Conservation (phyloP, 257 asterid genomes). For the Ballota nigra region DNA sequence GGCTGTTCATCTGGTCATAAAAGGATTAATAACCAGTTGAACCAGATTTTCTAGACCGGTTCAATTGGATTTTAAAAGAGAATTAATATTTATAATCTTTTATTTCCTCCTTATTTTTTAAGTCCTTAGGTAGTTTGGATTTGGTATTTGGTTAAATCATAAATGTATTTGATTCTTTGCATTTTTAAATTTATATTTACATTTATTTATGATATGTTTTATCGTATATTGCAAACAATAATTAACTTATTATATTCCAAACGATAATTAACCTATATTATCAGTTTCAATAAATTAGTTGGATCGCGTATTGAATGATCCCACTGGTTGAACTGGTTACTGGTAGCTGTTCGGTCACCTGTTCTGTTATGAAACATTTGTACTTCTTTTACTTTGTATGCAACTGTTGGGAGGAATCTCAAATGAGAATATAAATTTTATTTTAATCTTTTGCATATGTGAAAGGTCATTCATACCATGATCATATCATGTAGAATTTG, state of each 20-base stretch:
- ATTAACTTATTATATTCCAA: background rate
- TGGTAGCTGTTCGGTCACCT: background rate
- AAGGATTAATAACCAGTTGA: background rate
- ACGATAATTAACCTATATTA: background rate
- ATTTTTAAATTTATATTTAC: background rate
- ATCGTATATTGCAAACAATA: background rate
- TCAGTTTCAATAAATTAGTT: background rate
- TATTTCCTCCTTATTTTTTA: background rate
- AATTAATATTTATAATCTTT: background rate
- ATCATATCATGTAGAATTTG: background rate
- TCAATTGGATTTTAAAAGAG: background rate
- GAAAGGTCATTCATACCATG: no score
- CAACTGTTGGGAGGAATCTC: background rate
- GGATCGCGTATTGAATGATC: background rate
- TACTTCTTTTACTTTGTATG: background rate
- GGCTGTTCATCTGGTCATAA: background rate
- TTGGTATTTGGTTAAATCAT: background rate
- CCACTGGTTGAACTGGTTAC: background rate
- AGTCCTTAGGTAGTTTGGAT: background rate
- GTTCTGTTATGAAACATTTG: background rate
- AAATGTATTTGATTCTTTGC: background rate
- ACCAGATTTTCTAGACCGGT: background rate
- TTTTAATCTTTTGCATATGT: background rate
- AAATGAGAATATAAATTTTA: background rate
- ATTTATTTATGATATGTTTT: background rate